Base-by-base conservation (phyloP, 306 rosid species). In the Medicago lupulina region DNA sequence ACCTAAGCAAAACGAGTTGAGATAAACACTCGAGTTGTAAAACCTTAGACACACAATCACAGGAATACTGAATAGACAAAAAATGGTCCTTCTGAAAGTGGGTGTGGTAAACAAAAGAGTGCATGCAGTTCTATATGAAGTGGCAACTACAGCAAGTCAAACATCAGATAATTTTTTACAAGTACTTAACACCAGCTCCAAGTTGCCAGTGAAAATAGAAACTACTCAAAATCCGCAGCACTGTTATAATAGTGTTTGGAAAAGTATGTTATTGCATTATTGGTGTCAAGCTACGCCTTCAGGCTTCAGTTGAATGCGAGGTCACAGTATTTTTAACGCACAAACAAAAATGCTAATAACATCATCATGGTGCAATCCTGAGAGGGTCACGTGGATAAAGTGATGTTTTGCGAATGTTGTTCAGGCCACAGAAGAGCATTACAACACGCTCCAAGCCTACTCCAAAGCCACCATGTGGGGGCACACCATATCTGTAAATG, bases 371-470 rank as follows among this genome's bases (percentile, higher is more conserved):
- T 1, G 86, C 81, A 23, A 93, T 40, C 76, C 98, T 81, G 6
- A 75, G 90, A 0, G 98, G 98, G 67, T 93, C 98, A n/a, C 98
- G 98, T 0, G 98, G 98, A 77, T 77, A 93, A 21, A 93, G 77
- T 0, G 98, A 93, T 16, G 98, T 85, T 49, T 91, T 93, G 40
- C 98, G 89, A 67, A 93, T 91, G 86, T 93, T 93, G 17, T 89
- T 89, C 82, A 93, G 69, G 18, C 98, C 98, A 9, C 92, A 91
- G 74, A 88, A 93, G 23, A 93, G 98, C 98, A 93, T 93, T 57
- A 90, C 97, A 0, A 92, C 99, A 1, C 99, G 96, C 84, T 96
- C 99, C 85, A 92, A 83, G 28, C 99, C 99, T 23, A 86, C 98
- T 21, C 99, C 99, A 59, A 96, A 92, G 15, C 99, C 99, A 46